phyloP scores from a whole-genome alignment of 1,284 basidiomycete species.

The Ganoderma boninense region DNA sequence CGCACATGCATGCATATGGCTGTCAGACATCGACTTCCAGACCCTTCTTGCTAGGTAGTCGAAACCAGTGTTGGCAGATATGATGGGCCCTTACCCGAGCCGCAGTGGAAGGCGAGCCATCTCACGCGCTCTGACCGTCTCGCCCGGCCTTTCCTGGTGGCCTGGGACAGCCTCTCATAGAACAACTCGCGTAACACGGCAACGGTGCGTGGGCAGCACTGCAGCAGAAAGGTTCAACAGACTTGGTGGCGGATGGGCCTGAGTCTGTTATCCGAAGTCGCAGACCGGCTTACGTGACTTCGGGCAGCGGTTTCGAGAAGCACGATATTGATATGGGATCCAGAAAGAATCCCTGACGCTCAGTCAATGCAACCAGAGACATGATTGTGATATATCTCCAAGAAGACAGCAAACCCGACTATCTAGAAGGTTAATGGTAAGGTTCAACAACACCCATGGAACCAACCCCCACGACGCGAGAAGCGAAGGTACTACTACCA shows the following conservation, averaged over 20 bases:
- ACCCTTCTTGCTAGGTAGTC: neutral
- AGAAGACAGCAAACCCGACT: neutral
- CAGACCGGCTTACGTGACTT: neutral
- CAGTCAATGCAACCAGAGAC: neutral
- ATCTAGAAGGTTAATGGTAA: neutral
- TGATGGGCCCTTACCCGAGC: neutral
- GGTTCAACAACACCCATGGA: neutral
- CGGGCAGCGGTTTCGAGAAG: neutral
- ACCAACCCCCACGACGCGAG: slow-evolving; percentile 18
- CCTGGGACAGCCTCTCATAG: neutral
- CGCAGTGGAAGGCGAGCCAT: neutral
- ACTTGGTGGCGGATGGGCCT: neutral
- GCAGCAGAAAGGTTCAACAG: neutral
- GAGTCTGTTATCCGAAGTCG: neutral
- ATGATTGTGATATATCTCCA: neutral
- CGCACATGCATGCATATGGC: too few species aligned
- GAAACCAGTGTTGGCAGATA: neutral
- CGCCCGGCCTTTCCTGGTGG: neutral
- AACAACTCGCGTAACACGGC: neutral
- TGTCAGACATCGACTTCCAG: neutral
- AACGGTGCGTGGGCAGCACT: neutral
- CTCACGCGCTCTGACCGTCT: neutral
- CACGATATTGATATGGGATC: neutral
- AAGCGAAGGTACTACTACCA: slow-evolving; percentile 55
- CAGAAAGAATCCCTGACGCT: neutral